Evolutionary conservation across 345 rosid species (phyloP).

Genomic region (Rhodamnia rubescens): DNA sequence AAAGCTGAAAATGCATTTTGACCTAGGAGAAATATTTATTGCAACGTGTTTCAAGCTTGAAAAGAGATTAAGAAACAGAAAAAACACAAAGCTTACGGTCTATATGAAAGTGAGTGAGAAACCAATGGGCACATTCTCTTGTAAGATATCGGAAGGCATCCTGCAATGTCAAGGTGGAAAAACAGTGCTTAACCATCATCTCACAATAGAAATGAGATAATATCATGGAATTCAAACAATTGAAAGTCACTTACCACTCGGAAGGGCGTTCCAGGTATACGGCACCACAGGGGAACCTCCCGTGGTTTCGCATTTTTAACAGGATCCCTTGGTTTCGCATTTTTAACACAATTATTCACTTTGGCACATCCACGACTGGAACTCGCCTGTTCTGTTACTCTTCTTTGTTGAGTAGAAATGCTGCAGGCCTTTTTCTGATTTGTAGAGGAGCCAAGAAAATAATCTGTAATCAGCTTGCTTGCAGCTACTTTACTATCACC

Average conservation of each 20-base stretch:
- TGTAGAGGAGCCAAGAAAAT: conserved; percentile 38
- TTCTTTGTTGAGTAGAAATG: conserved; percentile 14
- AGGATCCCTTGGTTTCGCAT: conserved; percentile 14
- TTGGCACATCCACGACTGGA: conserved; percentile 15
- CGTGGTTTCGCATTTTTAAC: conserved; percentile 31
- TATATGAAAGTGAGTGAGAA: conserved; percentile 94
- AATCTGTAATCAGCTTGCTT: conserved; percentile 84
- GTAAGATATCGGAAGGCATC: conserved; percentile 91
- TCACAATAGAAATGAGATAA: neutral
- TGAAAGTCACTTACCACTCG: conserved; percentile 61
- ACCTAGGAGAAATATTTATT: neutral
- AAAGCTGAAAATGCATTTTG: neutral
- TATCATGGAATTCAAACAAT: conserved; percentile 2
- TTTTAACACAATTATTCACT: conserved; percentile 20
- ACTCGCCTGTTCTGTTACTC: conserved; percentile 17
- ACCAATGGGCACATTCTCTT: conserved; percentile 92
- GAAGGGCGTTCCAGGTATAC: conserved; percentile 75
- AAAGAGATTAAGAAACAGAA: neutral
- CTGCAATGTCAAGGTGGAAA: conserved; percentile 28
- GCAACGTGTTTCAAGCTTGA: neutral
- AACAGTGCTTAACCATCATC: neutral
- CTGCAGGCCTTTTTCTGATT: conserved; percentile 22
- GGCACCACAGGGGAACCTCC: conserved; percentile 73
- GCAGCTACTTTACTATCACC: conserved; percentile 32
- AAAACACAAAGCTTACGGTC: conserved; percentile 61